Evolutionary conservation across 1,284 basidiomycete genomes (phyloP), one percentile per base, ranked within the genome.

Genomic region (Apiotrichum gracile): DNA sequence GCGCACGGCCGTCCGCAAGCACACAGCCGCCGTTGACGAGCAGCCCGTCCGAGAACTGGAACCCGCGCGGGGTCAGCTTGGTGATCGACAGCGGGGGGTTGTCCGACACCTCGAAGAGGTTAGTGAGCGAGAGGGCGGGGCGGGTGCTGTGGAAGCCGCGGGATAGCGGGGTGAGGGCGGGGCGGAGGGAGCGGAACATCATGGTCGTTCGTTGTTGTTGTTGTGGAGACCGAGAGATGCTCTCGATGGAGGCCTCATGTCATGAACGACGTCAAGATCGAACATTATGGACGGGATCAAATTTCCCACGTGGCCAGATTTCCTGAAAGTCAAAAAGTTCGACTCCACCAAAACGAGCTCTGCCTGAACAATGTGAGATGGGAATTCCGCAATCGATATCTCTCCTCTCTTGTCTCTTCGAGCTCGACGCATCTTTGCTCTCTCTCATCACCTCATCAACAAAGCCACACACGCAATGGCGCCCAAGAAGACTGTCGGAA

Each of bases 1-100:
- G 87, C 0, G 90, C 88, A 47, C 86, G 82, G 6, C 89, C 90
- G 61, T 91, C 87, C 5, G 94, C 72, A 59, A 98, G 87, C 16
- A 97, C 80, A 57, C 85, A 85, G 0, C 91, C 82, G 0, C 84
- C 85, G 0, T 84, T 82, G 1, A 96, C 71, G 14, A 90, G 73
- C 24, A 94, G 80, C 1, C 91, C 91, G 65, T 77, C 77, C 14
- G 69, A 68, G 17, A 78, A 64, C 21, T 73, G 69, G 60, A 77
- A 77, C 5, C 77, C 77, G 24, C 64, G 46, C 6, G 54, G 43
- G 3, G 66, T 72, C 31, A 74, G 67, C 52, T 72, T 71, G 48
- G 54, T 45, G 39, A 74, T 64, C n/a, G 60, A 54, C 17, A 76
- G 54, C 14, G 62, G 58, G 12, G 61, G 61, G 40, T 62, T 54